These are phyloP conservation scores for Globisporangium solare DNA, from an alignment of 352 stramenopile species.

Conservation along the genomic window DNA sequence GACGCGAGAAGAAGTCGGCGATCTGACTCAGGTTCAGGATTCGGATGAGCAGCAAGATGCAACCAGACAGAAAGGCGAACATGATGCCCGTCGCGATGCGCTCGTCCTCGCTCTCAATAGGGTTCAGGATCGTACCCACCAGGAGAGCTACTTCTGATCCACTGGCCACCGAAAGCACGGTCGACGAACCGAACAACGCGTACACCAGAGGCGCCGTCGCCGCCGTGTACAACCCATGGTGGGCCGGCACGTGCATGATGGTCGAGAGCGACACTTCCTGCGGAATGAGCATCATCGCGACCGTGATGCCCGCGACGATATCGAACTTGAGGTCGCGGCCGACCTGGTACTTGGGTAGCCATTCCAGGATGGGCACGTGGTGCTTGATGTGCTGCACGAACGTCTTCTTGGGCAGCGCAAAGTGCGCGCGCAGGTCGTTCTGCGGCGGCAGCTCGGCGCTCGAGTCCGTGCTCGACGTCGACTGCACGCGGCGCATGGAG, in stretches of 20 bases:
- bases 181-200: constrained; percentile 74
- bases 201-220: constrained; percentile 81
- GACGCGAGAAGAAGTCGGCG: constrained; percentile 84
- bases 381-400: constrained; percentile 11
- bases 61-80: constrained; percentile 67
- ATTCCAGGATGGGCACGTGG: constrained; percentile 42
- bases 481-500: not conserved
- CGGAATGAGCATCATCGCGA: constrained; percentile 87
- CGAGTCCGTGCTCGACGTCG: not conserved
- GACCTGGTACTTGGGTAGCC: constrained; percentile 49
- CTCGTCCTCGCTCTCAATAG: constrained; percentile 32
- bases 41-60: constrained; percentile 70
- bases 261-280: constrained; percentile 87
- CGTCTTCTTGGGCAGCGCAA: not conserved
- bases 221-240: constrained; percentile 89
- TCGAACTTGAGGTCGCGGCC: constrained; percentile 49
- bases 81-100: constrained; percentile 38
- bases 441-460: not conserved
- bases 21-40: constrained; percentile 83
- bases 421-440: not conserved
- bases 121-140: constrained; percentile 50
- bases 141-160: constrained; percentile 55
- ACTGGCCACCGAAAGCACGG: constrained; percentile 80
- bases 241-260: constrained; percentile 76
- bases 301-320: constrained; percentile 43